A percentile compares a stretch with the other conserved stretches of the same genome.
Conservation (phyloP, 1,284 basidiomycete genomes). For the Cutaneotrichosporon dermatis region DNA sequence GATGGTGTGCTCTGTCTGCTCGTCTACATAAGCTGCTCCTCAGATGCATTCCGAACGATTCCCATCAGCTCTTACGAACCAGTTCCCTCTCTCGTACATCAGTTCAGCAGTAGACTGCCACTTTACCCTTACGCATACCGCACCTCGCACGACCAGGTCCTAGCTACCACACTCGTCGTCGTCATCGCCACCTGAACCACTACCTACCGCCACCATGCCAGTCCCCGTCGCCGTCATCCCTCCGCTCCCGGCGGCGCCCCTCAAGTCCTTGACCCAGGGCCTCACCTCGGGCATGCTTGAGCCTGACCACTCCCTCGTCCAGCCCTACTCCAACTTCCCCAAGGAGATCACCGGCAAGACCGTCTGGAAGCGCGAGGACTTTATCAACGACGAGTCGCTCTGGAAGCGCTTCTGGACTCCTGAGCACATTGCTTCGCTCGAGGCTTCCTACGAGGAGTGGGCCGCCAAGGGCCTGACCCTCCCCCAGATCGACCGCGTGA, state of each 20-base stretch:
- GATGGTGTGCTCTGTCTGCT: too few species aligned
- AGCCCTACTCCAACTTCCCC: constrained; percentile 43
- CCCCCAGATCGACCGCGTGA: constrained; percentile 30
- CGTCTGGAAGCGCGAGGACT: constrained; percentile 35
- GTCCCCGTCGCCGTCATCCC: constrained; percentile 7
- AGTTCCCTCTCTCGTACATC: neutral
- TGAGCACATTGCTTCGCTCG: constrained; percentile 28
- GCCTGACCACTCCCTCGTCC: constrained; percentile 19
- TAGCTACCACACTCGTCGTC: neutral
- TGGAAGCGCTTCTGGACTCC: constrained; percentile 35
- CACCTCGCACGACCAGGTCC: neutral
- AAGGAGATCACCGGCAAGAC: constrained; percentile 40
- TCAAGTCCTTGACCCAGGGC: constrained; percentile 6
- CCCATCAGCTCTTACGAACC: too few species aligned
- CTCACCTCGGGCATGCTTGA: constrained; percentile 35
- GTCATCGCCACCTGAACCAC: neutral
- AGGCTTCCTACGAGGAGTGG: constrained; percentile 29
- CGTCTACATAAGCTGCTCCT: too few species aligned
- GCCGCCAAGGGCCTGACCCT: constrained; percentile 22
- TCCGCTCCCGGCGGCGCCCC: constrained; percentile 1
- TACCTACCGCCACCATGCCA: constrained; percentile 2
- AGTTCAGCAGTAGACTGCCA: neutral
- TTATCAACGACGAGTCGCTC: constrained; percentile 17
- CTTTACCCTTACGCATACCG: neutral
- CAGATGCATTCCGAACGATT: too few species aligned